Evolutionary conservation across 257 asterid species (phyloP).

Genomic region (Petunia axillaris): DNA sequence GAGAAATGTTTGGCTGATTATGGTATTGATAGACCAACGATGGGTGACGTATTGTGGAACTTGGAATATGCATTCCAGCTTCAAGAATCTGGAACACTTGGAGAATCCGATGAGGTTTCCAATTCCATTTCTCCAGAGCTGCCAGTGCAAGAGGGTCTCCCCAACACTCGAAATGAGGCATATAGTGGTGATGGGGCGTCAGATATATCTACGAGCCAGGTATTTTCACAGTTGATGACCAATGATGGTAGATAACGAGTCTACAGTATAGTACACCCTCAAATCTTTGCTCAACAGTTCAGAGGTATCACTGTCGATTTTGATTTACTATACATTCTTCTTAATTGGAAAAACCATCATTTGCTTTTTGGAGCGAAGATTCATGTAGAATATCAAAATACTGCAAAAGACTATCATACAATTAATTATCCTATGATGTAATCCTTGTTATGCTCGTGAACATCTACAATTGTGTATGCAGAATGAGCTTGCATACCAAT

Average conservation of each 20-base stretch:
- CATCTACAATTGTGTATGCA: background rate
- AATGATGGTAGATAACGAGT: constrained; percentile 61
- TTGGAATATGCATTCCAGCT: constrained; percentile 73
- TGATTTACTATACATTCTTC: background rate
- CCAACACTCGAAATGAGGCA: constrained; percentile 20
- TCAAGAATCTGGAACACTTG: constrained; percentile 47
- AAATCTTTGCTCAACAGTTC: background rate
- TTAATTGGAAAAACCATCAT: constrained; percentile 10
- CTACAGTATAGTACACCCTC: constrained; percentile 15
- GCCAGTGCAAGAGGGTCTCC: constrained; percentile 32
- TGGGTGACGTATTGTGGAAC: constrained; percentile 85
- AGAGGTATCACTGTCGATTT: constrained; percentile 5
- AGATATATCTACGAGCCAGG: constrained; percentile 63
- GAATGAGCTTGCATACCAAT: background rate
- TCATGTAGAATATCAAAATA: background rate
- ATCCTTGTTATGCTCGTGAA: background rate
- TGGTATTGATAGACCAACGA: constrained; percentile 74
- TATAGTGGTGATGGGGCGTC: constrained; percentile 45
- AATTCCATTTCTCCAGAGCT: constrained; percentile 26
- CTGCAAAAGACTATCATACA: background rate
- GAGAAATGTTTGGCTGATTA: constrained; percentile 75
- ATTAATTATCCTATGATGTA: background rate
- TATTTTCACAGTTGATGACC: constrained; percentile 78
- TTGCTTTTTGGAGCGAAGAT: background rate
- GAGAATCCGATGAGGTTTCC: constrained; percentile 23